These are phyloP conservation scores for Picochlorum sp. DNA, from an alignment of 139 green algal genomes.

Conservation along the genomic window DNA sequence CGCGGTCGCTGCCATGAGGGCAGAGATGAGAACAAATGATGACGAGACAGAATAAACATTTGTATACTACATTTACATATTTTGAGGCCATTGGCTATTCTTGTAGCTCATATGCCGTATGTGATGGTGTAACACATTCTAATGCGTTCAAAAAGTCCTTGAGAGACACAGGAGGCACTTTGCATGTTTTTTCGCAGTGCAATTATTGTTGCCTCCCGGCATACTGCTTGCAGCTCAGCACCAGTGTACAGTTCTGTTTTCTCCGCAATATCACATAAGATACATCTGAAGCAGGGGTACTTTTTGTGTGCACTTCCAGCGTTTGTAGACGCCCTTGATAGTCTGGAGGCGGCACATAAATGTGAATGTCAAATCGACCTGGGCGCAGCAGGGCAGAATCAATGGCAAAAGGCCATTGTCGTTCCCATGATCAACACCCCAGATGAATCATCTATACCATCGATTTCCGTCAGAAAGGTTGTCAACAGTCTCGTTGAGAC, in stretches of 20 bases:
- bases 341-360: constrained; percentile 89
- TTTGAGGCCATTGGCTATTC: constrained; percentile 26
- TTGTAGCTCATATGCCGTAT: constrained; percentile 19
- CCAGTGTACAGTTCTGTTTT: constrained; percentile 48
- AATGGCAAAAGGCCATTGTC: constrained; percentile 63
- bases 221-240: constrained; percentile 64
- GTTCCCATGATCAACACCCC: constrained; percentile 73
- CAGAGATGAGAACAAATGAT: background rate
- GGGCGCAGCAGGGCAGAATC: constrained; percentile 72
- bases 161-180: constrained; percentile 28
- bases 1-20: background rate
- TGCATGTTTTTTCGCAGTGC: constrained; percentile 66
- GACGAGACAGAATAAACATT: background rate
- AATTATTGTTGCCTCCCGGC: constrained; percentile 69
- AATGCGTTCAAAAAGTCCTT: constrained; percentile 45
- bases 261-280: constrained; percentile 44
- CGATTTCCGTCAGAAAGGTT: constrained; percentile 76
- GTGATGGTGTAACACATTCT: background rate
- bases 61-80: background rate
- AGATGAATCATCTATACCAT: constrained; percentile 59
- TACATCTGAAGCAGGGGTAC: constrained; percentile 72
- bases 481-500: constrained; percentile 49
- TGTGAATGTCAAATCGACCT: constrained; percentile 66
- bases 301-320: constrained; percentile 42
- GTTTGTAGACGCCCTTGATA: constrained; percentile 24